phyloP scores from a whole-genome alignment of 208 protist species.

The Novymonas esmeraldas region DNA sequence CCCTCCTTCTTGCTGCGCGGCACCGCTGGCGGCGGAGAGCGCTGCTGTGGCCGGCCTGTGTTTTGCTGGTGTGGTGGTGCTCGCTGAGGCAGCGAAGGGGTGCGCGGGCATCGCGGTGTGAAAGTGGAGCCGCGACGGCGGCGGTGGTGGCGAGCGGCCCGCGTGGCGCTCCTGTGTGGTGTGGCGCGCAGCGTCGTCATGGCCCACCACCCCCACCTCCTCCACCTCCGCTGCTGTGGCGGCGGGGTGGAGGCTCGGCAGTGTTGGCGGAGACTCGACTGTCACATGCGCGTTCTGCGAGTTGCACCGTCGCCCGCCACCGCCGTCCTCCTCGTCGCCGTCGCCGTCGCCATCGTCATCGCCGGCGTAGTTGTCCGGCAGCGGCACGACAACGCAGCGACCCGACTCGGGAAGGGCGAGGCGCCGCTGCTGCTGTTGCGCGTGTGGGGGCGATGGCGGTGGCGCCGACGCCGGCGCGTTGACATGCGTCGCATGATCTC shows the following conservation, averaged over 20 bases:
- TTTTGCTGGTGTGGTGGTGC: conserved; percentile 6
- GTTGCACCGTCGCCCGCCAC: conserved; percentile 19
- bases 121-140: neutral
- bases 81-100: neutral
- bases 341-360: too few species aligned
- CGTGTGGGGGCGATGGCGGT: neutral
- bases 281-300: conserved; percentile 15
- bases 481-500: neutral
- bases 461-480: neutral
- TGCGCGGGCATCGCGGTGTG: conserved; percentile 12
- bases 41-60: neutral
- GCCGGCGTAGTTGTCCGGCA: conserved; percentile 23
- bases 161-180: neutral
- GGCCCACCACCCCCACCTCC: too few species aligned
- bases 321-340: conserved; percentile 16
- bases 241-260: neutral
- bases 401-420: neutral
- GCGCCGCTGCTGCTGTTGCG: neutral
- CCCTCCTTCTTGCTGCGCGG: neutral
- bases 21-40: neutral
- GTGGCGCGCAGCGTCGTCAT: too few species aligned
- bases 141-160: neutral
- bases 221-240: neutral
- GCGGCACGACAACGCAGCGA: conserved; percentile 17
- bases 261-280: conserved; percentile 11